These are phyloP conservation scores for Leavenworthia alabamica DNA, from an alignment of 345 rosid species.

Conservation along the genomic window DNA sequence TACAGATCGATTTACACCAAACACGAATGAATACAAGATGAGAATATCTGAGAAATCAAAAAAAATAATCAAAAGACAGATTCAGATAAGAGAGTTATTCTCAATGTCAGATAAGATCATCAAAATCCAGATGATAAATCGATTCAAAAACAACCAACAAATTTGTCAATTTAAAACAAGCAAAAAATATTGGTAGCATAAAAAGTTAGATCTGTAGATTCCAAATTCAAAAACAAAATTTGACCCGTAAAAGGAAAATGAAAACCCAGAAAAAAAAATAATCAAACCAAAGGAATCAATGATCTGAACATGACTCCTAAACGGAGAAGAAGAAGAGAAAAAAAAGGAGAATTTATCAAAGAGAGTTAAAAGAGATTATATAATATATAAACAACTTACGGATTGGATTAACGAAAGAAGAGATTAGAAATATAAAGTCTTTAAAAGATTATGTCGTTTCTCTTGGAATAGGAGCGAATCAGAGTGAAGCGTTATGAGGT, in stretches of 20 bases:
- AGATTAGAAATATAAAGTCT: slow-evolving; percentile 11
- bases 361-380: not conserved
- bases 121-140: not conserved
- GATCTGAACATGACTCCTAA: slow-evolving; percentile 33
- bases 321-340: not conserved
- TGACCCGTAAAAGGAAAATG: not conserved
- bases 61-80: not conserved
- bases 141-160: not conserved
- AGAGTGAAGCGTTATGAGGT: slow-evolving; percentile 35
- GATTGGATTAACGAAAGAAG: slow-evolving; percentile 48
- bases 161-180: not conserved
- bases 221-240: not conserved
- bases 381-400: slow-evolving; percentile 47
- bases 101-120: not conserved
- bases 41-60: not conserved
- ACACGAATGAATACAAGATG: slow-evolving; percentile 9
- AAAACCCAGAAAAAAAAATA: slow-evolving; percentile 9
- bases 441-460: slow-evolving; percentile 39
- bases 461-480: slow-evolving; percentile 59
- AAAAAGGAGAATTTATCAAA: not conserved
- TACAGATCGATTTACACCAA: not conserved
- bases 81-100: slow-evolving; percentile 3
- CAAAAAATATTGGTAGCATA: not conserved
- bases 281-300: not conserved
- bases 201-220: slow-evolving; percentile 38